Conservation (phyloP, 441 rosid species). For the Eruca vesicaria region DNA sequence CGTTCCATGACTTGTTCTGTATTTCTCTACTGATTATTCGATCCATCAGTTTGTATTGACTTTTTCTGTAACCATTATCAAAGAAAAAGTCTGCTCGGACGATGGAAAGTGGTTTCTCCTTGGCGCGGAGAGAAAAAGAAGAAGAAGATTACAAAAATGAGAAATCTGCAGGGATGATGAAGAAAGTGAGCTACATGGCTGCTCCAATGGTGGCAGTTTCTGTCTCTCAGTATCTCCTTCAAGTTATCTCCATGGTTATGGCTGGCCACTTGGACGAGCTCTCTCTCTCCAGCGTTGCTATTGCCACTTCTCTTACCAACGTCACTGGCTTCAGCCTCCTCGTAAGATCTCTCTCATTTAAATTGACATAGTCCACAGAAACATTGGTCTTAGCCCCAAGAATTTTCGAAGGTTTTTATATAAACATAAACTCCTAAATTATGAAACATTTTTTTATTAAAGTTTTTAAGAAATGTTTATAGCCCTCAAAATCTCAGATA, state of each 20-base stretch:
- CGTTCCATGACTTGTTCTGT: not conserved
- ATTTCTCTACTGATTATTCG: not conserved
- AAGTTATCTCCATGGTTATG: slow-evolving; percentile 45
- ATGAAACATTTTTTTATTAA: too few relatives aligned
- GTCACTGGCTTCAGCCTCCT: slow-evolving; percentile 54
- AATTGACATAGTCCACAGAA: too few relatives aligned
- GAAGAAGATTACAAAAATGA: not conserved
- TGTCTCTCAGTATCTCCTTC: slow-evolving; percentile 40
- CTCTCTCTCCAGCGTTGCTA: slow-evolving; percentile 45
- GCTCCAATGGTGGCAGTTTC: slow-evolving; percentile 49
- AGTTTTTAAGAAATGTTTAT: not conserved
- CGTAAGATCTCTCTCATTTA: slow-evolving; percentile 18
- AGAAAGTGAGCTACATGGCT: slow-evolving; percentile 38
- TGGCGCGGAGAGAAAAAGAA: slow-evolving; percentile 9
- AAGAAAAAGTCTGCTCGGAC: not conserved
- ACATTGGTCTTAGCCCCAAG: too few relatives aligned
- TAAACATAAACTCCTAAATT: too few relatives aligned
- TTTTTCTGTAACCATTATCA: not conserved
- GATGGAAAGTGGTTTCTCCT: slow-evolving; percentile 17
- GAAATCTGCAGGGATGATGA: slow-evolving; percentile 36
- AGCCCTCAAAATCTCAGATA: too few relatives aligned
- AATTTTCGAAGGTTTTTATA: too few relatives aligned
- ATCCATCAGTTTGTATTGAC: not conserved
- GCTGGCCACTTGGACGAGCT: slow-evolving; percentile 50
- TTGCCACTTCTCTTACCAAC: slow-evolving; percentile 50